phyloP scores from a whole-genome alignment of 768 basidiomycete genomes.

The Tephrocybe sp. region DNA sequence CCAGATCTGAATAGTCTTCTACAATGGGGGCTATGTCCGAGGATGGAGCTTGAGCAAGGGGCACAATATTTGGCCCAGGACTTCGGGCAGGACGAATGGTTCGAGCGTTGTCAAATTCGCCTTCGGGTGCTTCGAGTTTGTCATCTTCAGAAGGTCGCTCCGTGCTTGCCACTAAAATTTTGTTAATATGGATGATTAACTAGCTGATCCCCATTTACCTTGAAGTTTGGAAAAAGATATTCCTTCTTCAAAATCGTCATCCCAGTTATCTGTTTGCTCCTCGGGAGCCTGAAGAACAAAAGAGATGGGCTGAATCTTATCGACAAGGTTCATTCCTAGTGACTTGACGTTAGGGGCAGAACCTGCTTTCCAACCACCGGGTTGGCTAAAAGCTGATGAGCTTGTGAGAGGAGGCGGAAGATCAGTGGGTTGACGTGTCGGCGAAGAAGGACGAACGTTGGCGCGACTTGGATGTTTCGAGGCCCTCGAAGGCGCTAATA shows the following conservation, averaged over 20 bases:
- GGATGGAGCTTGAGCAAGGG: conserved; percentile 60
- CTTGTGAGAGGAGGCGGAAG: conserved; percentile 26
- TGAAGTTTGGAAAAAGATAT: conserved; percentile 86
- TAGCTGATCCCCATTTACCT: conserved; percentile 30
- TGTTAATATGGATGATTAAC: not conserved
- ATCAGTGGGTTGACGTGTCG: conserved; percentile 40
- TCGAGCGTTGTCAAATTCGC: conserved; percentile 68
- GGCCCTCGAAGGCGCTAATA: conserved; percentile 66
- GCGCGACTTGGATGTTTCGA: conserved; percentile 59
- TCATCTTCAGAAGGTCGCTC: conserved; percentile 61
- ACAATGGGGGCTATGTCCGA: conserved; percentile 64
- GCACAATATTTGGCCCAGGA: conserved; percentile 51
- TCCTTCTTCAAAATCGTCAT: conserved; percentile 95
- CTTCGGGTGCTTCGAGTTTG: conserved; percentile 29
- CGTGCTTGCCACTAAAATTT: conserved; percentile 40
- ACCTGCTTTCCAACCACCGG: conserved; percentile 33
- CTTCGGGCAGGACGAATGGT: conserved; percentile 79
- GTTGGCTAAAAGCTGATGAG: conserved; percentile 25
- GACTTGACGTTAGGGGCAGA: conserved; percentile 30
- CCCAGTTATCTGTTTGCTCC: conserved; percentile 95
- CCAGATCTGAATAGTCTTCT: conserved; percentile 92
- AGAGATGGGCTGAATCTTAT: conserved; percentile 60
- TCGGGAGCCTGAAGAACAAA: conserved; percentile 72
- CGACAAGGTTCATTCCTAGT: conserved; percentile 38
- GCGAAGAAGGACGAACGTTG: conserved; percentile 42